phyloP scores from a whole-genome alignment of 2,329 filamentous ascomycete species.

The Tolypocladium pustulatum region DNA sequence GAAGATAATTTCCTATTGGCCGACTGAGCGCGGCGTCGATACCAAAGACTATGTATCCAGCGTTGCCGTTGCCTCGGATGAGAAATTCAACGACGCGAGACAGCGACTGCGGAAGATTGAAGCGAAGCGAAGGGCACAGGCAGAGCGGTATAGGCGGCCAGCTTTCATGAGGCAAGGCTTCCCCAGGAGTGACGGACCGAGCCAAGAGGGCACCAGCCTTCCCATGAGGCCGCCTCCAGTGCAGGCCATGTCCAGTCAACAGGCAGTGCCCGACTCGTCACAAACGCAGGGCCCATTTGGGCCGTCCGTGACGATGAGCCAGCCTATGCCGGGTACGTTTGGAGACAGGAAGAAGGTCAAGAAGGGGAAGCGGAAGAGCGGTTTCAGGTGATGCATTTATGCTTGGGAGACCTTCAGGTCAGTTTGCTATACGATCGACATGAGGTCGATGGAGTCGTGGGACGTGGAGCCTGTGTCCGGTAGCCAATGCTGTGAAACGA shows the following conservation, averaged over 20 bases:
- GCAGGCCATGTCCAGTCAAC: constrained; percentile 26
- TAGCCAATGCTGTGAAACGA: not conserved
- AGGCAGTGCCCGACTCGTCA: constrained; percentile 18
- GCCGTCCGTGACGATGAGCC: constrained; percentile 31
- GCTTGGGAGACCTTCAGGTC: not conserved
- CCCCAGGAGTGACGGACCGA: constrained; percentile 2
- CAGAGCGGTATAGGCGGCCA: constrained; percentile 22
- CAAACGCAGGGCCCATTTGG: constrained; percentile 19
- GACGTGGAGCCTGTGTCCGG: not conserved
- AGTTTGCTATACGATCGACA: not conserved
- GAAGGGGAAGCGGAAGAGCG: constrained; percentile 31
- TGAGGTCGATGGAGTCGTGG: not conserved
- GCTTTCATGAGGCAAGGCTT: constrained; percentile 15
- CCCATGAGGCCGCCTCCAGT: constrained; percentile 9
- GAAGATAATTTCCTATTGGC: constrained; percentile 27
- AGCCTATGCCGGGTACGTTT: constrained; percentile 33
- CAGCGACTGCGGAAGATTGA: constrained; percentile 22
- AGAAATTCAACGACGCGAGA: constrained; percentile 22
- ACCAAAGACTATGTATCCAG: constrained; percentile 27
- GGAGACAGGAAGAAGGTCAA: constrained; percentile 32
- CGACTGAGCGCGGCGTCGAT: constrained; percentile 22
- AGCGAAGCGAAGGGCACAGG: constrained; percentile 19
- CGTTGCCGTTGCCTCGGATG: constrained; percentile 23
- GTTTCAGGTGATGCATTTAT: constrained; percentile 21
- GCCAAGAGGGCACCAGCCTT: constrained; percentile 5